These are phyloP conservation scores for Sporobolomyces phaffii DNA, from an alignment of 768 basidiomycete species.

Conservation along the genomic window DNA sequence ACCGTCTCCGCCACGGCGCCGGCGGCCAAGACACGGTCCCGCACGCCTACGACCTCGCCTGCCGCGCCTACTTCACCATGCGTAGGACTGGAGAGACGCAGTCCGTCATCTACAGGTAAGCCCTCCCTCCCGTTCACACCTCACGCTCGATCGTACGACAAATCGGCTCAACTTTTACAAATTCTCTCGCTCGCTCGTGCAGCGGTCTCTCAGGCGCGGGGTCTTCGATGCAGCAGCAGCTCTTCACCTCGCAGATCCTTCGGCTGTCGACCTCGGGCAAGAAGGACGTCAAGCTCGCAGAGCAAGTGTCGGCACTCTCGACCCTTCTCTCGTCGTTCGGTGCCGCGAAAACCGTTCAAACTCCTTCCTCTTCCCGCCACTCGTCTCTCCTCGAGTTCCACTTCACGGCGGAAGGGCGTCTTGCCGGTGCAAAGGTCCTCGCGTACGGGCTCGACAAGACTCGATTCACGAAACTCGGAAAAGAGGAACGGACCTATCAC, in stretches of 20 bases:
- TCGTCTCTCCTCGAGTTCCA: constrained; percentile 76
- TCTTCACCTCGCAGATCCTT: constrained; percentile 73
- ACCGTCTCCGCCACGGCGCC: constrained; percentile 49
- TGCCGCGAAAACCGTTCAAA: constrained; percentile 77
- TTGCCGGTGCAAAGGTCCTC: constrained; percentile 84
- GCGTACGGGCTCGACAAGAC: constrained; percentile 93
- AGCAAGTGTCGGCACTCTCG: constrained; percentile 69
- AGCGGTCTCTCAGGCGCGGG: constrained; percentile 88
- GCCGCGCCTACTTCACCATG: constrained; percentile 75
- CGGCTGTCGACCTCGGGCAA: constrained; percentile 83
- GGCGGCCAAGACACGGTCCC: constrained; percentile 61
- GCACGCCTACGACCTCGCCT: constrained; percentile 81
- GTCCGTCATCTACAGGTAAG: constrained; percentile 69
- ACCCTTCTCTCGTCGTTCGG: constrained; percentile 85
- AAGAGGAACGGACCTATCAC: constrained; percentile 92
- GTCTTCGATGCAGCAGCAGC: constrained; percentile 66
- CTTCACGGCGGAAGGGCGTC: constrained; percentile 78
- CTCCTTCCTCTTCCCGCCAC: constrained; percentile 84
- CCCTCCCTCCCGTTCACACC: too few relatives aligned
- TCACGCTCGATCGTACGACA: too few relatives aligned
- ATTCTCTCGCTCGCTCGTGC: not conserved
- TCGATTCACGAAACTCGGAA: constrained; percentile 72
- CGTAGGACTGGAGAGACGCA: constrained; percentile 69
- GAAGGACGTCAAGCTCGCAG: constrained; percentile 81
- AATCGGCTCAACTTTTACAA: constrained; percentile 10